Evolutionary conservation across 768 basidiomycete species (phyloP), one percentile per base, ranked within the genome.

Genomic region (Podaxis mareebaensis): DNA sequence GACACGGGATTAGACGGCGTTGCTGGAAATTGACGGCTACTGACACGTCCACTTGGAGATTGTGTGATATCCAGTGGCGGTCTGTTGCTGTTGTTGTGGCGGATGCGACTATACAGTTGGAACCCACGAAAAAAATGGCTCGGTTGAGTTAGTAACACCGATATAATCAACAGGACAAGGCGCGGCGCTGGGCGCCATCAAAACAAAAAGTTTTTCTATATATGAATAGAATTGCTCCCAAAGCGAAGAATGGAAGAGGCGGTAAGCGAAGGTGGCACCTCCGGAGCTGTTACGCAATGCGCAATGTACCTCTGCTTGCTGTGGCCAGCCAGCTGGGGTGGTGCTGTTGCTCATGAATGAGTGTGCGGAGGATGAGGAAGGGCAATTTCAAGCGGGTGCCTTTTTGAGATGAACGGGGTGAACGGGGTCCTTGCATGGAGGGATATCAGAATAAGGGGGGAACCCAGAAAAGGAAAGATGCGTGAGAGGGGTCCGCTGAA

Each of bases 401-500:
- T n/a, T n/a, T 3, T 26, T 51, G 59, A 42, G 59, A 22, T 28
- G 17, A 26, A 15, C 0, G 36, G 59, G 51, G 59, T 63, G 53
- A 20, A 46, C 38, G 53, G 53, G 42, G 61, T 56, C 53, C 36
- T 26, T 42, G 38, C 26, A 57, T 26, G 54, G 42, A 22, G 58
- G 6, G 20, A 53, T 24, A 30, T 53, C 55, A 40, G 51, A n/a
- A n/a, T 10, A n/a, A 39, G 40, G 40, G n/a, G 44, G 33, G 15
- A n/a, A 12, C 36, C 30, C 38, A 7, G 24, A 51, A 60, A 52
- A 26, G 59, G 60, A 28, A 53, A 17, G 40, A 20, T 28, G 38
- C 63, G 54, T 57, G 63, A 28, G 65, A 58, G 48, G 57, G 15
- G 66, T 65, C 67, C 67, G 72, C 70, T 73, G 68, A 60, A 70